These are phyloP conservation scores for Hansenula sp. DNA, from an alignment of 1,139 yeast genomes.

Conservation along the genomic window DNA sequence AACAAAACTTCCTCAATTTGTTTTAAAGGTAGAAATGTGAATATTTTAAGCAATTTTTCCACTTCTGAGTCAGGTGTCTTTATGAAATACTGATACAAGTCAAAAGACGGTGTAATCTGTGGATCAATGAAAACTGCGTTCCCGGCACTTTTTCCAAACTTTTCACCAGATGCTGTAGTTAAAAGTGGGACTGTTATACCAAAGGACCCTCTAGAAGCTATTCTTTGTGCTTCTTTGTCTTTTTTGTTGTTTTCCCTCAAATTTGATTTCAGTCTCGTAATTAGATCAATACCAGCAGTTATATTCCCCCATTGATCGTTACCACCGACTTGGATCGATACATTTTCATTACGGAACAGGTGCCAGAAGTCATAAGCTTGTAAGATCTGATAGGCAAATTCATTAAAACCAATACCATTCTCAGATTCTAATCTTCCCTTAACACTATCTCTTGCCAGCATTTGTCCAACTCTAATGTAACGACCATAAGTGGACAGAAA, in stretches of 20 bases:
- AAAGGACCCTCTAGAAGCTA: constrained; percentile 34
- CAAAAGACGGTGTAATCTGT: constrained; percentile 70
- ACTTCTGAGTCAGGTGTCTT: constrained; percentile 80
- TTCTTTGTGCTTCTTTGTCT: constrained; percentile 15
- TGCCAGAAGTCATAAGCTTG: constrained; percentile 96
- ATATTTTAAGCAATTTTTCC: constrained; percentile 61
- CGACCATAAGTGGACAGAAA: constrained; percentile 77
- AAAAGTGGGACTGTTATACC: constrained; percentile 90
- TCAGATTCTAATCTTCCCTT: constrained; percentile 66
- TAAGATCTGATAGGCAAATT: constrained; percentile 85
- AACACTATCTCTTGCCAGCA: constrained; percentile 88
- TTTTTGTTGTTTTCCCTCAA: constrained; percentile 23
- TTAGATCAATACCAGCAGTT: constrained; percentile 91
- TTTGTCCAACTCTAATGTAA: constrained; percentile 76
- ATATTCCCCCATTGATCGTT: constrained; percentile 99
- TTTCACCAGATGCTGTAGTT: constrained; percentile 87
- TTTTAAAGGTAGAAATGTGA: constrained; percentile 70
- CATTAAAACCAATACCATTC: constrained; percentile 86
- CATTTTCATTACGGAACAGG: constrained; percentile 54
- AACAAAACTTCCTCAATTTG: constrained; percentile 51
- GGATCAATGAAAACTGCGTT: constrained; percentile 89
- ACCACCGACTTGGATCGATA: constrained; percentile 87
- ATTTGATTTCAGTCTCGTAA: constrained; percentile 50
- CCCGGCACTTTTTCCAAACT: constrained; percentile 96
- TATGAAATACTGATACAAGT: constrained; percentile 81